These are phyloP conservation scores for Suhomyces kunorum DNA, from an alignment of 1,139 yeast genomes.

Conservation along the genomic window DNA sequence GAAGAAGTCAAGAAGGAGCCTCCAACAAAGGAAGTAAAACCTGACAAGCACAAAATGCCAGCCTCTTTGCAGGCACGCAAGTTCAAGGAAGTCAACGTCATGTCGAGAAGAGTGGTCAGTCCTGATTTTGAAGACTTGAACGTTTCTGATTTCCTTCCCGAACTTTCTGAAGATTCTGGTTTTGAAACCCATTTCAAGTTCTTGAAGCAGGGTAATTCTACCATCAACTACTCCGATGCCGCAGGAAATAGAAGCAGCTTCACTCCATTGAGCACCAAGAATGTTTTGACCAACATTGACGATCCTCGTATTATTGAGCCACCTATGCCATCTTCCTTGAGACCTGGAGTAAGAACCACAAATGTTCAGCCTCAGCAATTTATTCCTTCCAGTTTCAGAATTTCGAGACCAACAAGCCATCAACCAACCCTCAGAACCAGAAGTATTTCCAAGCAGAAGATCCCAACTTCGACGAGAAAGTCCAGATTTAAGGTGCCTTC, in stretches of 20 bases:
- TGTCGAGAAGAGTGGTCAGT: constrained; percentile 45
- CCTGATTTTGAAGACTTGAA: constrained; percentile 41
- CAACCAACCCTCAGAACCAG: constrained; percentile 9
- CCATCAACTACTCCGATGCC: constrained; percentile 22
- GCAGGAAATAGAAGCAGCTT: constrained; percentile 26
- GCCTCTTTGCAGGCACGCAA: constrained; percentile 30
- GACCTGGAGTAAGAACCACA: constrained; percentile 11
- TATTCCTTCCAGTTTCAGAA: constrained; percentile 6
- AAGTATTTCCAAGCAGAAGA: constrained; percentile 9
- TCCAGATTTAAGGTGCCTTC: constrained; percentile 48
- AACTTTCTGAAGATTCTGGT: constrained; percentile 50
- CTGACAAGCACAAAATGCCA: constrained; percentile 22
- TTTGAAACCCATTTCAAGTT: constrained; percentile 42
- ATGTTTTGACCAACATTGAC: constrained; percentile 31
- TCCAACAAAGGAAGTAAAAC: constrained; percentile 1
- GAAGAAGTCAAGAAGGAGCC: constrained; percentile 3
- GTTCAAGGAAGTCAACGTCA: constrained; percentile 47
- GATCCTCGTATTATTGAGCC: constrained; percentile 24
- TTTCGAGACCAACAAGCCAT: constrained; percentile 10
- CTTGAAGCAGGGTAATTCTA: constrained; percentile 23
- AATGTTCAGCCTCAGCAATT: constrained; percentile 10
- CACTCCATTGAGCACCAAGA: constrained; percentile 33
- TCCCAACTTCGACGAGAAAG: constrained; percentile 6
- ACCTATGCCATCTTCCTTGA: constrained; percentile 20
- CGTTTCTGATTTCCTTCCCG: constrained; percentile 46